Evolutionary conservation across 2,329 filamentous ascomycete genomes (phyloP).

Genomic region (Juglanconis oblonga): DNA sequence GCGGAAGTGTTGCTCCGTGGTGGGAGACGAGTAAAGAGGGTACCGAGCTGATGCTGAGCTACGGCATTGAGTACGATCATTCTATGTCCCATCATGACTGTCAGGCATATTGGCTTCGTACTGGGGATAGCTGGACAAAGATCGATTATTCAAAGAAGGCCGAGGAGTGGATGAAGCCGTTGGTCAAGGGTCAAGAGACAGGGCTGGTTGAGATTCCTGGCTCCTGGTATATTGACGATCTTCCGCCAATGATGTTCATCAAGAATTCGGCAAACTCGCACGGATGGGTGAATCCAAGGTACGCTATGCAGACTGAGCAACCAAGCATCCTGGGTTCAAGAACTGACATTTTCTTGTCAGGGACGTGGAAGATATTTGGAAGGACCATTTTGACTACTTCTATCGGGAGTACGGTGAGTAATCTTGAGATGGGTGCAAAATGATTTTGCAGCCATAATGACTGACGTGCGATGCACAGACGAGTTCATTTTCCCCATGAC

Average conservation of each 20-base stretch:
- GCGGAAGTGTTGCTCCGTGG: constrained; percentile 70
- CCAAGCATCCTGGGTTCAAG: not conserved
- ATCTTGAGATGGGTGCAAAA: not conserved
- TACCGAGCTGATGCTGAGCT: constrained; percentile 60
- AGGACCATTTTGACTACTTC: constrained; percentile 68
- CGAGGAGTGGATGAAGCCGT: constrained; percentile 62
- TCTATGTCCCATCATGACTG: constrained; percentile 65
- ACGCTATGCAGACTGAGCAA: constrained; percentile 24
- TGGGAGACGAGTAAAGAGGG: constrained; percentile 72
- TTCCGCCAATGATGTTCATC: constrained; percentile 71
- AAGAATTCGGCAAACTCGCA: constrained; percentile 64
- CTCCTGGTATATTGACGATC: constrained; percentile 62
- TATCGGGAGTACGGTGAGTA: constrained; percentile 61
- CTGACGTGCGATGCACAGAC: constrained; percentile 28
- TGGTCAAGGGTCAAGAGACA: constrained; percentile 56
- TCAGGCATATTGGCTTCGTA: constrained; percentile 61
- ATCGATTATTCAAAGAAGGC: constrained; percentile 64
- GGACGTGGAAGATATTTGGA: constrained; percentile 64
- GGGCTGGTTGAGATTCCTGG: constrained; percentile 66
- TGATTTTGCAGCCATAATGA: not conserved
- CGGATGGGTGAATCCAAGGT: constrained; percentile 54
- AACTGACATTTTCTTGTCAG: constrained; percentile 28
- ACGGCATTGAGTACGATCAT: constrained; percentile 70
- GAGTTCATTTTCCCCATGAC: constrained; percentile 76
- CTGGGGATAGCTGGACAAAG: constrained; percentile 64